Conservation (phyloP, 2,329 filamentous ascomycete genomes). For the Tolypocladium cylindrosporum region DNA sequence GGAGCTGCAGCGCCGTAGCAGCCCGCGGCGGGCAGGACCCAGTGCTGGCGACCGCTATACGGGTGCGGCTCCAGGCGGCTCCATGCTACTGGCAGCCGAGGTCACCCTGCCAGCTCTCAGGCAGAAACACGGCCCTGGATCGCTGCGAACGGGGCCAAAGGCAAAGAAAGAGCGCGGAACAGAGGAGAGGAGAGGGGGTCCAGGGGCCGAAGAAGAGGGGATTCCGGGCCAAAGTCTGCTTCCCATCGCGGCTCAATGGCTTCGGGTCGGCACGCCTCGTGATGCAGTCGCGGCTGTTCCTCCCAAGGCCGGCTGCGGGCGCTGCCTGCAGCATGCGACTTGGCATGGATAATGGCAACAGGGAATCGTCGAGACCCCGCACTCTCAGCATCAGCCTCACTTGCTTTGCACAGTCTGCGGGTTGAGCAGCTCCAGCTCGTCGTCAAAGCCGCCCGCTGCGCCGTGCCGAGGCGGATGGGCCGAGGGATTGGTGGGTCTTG, state of each 20-base stretch:
- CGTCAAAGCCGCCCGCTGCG: neutral
- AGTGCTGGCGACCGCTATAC: neutral
- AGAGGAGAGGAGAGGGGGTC: neutral
- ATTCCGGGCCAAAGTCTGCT: neutral
- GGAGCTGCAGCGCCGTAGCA: neutral
- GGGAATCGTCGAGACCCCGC: neutral
- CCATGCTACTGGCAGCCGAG: neutral
- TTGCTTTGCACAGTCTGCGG: neutral
- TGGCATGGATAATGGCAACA: neutral
- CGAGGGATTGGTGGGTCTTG: neutral
- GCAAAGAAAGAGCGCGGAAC: rapidly evolving
- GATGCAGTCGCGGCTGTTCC: no score
- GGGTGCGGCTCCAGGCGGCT: neutral
- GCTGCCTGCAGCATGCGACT: neutral
- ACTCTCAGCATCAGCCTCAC: neutral
- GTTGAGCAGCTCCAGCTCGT: neutral
- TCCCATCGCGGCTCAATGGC: neutral
- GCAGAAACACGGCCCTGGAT: neutral
- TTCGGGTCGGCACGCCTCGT: no score
- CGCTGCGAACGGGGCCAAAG: neutral
- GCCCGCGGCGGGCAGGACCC: neutral
- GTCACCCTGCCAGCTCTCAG: no score
- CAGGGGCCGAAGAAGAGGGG: neutral
- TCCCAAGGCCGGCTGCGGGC: no score
- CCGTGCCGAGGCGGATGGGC: neutral